Evolutionary conservation across 2,329 filamentous ascomycete genomes (phyloP).

Genomic region (Fusarium cyanostomum): DNA sequence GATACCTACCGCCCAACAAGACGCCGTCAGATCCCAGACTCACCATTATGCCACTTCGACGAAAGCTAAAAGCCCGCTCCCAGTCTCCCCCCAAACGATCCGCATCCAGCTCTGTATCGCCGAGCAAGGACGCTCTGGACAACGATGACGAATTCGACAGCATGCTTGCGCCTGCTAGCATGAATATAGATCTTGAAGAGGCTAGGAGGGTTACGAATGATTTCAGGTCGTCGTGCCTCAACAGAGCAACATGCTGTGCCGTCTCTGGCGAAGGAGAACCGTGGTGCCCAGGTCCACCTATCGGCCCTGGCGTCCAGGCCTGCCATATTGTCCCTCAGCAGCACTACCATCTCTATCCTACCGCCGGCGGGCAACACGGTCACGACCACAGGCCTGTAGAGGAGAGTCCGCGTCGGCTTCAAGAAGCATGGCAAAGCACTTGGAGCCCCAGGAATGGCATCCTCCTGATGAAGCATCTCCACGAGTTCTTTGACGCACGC

Average conservation of each 20-base stretch:
- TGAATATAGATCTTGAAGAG: neutral
- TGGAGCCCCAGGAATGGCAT: conserved; percentile 27
- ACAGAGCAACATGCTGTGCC: too few species aligned
- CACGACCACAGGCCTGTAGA: too few species aligned
- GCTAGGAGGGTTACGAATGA: neutral
- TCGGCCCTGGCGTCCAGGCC: conserved; percentile 27
- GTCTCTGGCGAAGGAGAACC: conserved; percentile 26
- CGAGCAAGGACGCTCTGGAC: neutral
- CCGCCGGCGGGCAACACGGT: too few species aligned
- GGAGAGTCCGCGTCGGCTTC: neutral
- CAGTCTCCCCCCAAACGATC: neutral
- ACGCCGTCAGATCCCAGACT: neutral
- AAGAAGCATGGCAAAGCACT: conserved; percentile 9
- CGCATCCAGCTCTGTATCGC: conserved; percentile 1
- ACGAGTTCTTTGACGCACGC: conserved; percentile 31
- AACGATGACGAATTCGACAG: neutral
- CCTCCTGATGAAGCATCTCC: conserved; percentile 30
- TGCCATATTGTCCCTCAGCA: conserved; percentile 33
- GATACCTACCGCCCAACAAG: neutral
- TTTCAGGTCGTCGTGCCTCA: conserved; percentile 4
- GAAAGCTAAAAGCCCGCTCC: neutral
- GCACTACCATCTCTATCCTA: conserved; percentile 33
- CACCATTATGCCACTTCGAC: neutral
- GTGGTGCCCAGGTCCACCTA: conserved; percentile 5
- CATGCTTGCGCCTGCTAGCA: conserved; percentile 5